phyloP scores from a whole-genome alignment of 768 basidiomycete species.

The Thelephora ganbajun region DNA sequence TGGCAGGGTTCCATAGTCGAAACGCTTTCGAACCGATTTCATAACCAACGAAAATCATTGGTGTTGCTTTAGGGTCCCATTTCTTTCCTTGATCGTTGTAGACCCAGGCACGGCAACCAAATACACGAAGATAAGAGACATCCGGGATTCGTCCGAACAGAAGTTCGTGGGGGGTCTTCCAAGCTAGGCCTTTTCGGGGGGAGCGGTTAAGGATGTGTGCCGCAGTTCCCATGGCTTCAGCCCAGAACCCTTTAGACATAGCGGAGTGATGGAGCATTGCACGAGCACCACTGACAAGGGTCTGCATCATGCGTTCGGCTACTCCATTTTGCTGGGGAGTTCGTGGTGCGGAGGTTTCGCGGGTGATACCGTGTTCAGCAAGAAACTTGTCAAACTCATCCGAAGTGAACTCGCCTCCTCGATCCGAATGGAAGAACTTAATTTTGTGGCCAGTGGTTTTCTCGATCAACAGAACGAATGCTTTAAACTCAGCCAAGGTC shows the following conservation, averaged over 20 bases:
- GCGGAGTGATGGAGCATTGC: too few species aligned
- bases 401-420: conserved; percentile 13
- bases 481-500: neutral
- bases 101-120: conserved; percentile 17
- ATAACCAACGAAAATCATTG: neutral
- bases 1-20: neutral
- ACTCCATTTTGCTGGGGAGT: conserved; percentile 15
- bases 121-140: conserved; percentile 16
- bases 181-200: neutral
- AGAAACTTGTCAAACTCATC: conserved; percentile 8
- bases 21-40: neutral
- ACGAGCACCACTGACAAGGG: conserved; percentile 1
- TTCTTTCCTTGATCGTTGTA: conserved; percentile 7
- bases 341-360: conserved; percentile 8
- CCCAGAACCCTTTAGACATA: neutral
- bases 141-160: conserved; percentile 14
- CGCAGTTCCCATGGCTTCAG: neutral
- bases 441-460: neutral
- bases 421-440: conserved; percentile 12
- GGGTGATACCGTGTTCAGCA: conserved; percentile 6
- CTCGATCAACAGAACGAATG: neutral
- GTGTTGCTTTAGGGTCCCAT: neutral
- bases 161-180: conserved; percentile 9
- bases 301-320: conserved; percentile 9
- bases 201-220: neutral